Base-by-base conservation (phyloP, 2,329 filamentous ascomycete genomes). In the Alternaria sp. region DNA sequence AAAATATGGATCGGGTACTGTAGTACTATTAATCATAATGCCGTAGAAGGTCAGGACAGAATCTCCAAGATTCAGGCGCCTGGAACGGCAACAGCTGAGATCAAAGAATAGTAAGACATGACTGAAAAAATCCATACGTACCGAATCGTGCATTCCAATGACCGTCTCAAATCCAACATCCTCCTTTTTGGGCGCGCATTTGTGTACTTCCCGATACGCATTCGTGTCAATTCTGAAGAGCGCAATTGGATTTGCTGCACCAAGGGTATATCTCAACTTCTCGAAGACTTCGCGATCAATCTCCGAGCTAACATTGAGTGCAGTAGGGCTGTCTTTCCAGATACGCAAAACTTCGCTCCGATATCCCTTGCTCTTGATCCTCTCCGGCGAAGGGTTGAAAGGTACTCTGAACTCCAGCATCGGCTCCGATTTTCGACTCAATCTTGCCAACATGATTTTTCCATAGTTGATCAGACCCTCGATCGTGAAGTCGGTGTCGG, bases 1-100 rank as follows among this genome's bases (percentile, higher is more conserved):
- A 92, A 79, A 45, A 93, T 80, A 67, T 92, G 89, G 15, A 93
- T 81, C 1, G 91, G 90, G 74, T 91, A 93, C 87, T 90, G 49
- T 28, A 15, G n/a, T 64, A 17, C 5, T 8, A 19, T 65, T 50
- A 65, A 55, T 44, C 10, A 40, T 17, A 23, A 52, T 30, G 12
- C 15, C 17, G 30, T 10, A n/a, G 49, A 36, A 40, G n/a, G 45
- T 47, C 17, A 36, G 55, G 36, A 36, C n/a, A 57, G 5, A 15
- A 44, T 57, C n/a, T 32, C 36, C 51, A 19, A 32, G 11, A 55
- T 25, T 21, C 21, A 15, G 9, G 43, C 17, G 43, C 43, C 17
- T 23, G 46, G 28, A 47, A 47, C 43, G 43, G 43, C 17, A 45
- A 45, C 43, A 45, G 9, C n/a, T 19, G 19, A 21, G 43, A 45